Base-by-base conservation (phyloP, 2,329 filamentous ascomycete genomes). In the Paracamarosporium sp. region DNA sequence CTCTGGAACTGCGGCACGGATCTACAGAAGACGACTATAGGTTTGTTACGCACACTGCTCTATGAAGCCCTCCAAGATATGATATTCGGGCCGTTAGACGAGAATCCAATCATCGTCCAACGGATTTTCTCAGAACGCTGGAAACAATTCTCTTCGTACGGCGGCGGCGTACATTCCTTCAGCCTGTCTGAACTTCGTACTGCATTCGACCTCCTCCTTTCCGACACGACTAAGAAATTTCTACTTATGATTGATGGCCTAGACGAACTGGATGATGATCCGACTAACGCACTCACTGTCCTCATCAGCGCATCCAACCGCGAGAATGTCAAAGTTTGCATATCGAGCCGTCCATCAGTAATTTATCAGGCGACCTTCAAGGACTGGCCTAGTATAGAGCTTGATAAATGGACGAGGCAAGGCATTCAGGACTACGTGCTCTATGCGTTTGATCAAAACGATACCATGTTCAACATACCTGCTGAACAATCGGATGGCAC, bases 1-100 rank as follows among this genome's bases (percentile, higher is more conserved):
- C 81, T 83, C 55, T 83, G 80, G 80, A 79, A 65, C 22, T 62
- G 57, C 30, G 72, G 72, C 6, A 66, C 62, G n/a, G 57, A 66
- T 13, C 28, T 73, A 36, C 70, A 74, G 44, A 71, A 65, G n/a
- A 68, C 70, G 8, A 55, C 57, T 0, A 45, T 63, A 3, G 70
- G 70, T 4, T 45, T 74, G 13, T 45, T 74, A 8, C 59, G 66
- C 33, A 62, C 70, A 11, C 55, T 74, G 4, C 63, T 74, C 9
- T 74, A 69, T 53, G 70, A 74, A 44, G 61, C 66, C 3, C 57
- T 73, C 27, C 70, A 71, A 33, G 70, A 73, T 35, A 70, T 73
- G 68, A 69, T 73, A 9, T 70, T 69, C 53, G 70, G 70, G 0
- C 69, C 70, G 1, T 44, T 72, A 12, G 62, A 72, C 51, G 61